Base-by-base conservation (phyloP, 1,139 yeast species). In the Hansenula lynferdii region DNA sequence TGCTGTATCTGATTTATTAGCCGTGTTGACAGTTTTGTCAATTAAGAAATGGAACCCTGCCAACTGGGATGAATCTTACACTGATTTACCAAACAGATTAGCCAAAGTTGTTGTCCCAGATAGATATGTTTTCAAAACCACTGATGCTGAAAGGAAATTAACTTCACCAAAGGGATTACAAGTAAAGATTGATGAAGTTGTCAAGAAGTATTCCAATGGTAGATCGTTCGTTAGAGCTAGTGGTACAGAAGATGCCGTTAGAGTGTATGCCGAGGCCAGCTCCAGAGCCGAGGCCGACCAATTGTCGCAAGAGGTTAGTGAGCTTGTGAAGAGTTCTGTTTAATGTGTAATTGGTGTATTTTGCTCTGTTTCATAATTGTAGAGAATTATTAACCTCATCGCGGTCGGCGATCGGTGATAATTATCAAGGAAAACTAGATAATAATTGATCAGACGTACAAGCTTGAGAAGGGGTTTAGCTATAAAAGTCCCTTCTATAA, bases 181-280 rank as follows among this genome's bases (percentile, higher is more conserved):
- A 63, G 68, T 52, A 1, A 62, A 76, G 50, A 87, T 92, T 40
- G 95, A 92, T 58, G 69, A 55, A 2, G 58, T 75, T 37, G 92
- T 90, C 12, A 57, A 65, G 17, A 65, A 75, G 53, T 82, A 70
- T 52, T 58, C 68, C 1, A 60, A 67, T 23, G 97, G 94, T 2
- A 74, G 98, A 56, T 81, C 95, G 3, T 92, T 92, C 62, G 97
- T 92, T 5, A 77, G 99, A 51, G 97, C 99, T 9, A 85, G 96
- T 45, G 99, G 98, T 15, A 92, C 99, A 2, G 99, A 92, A 60
- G 95, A 94, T 61, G 97, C 96, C 0, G 97, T 92, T 3, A 76
- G 98, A 54, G 86, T 92, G 9, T 92, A 92, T 52, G 95, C 97
- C 2, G 99, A 92, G 60, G 96, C 97, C 0, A 69, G 67, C 12